These are phyloP conservation scores for Ceratocystis papillata DNA, from an alignment of 2,329 filamentous ascomycete genomes.

Conservation along the genomic window DNA sequence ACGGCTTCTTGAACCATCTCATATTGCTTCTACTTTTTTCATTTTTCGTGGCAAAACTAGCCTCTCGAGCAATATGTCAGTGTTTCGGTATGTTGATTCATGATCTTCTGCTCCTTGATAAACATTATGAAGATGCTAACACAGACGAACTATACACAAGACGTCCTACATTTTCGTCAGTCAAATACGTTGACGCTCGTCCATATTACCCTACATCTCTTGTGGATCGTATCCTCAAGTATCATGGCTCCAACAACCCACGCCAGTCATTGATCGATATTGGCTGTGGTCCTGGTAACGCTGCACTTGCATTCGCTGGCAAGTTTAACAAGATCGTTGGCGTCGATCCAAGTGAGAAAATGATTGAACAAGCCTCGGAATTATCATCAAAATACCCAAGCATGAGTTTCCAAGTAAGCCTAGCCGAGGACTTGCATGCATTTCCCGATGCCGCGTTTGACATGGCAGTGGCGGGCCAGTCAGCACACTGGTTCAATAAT, in stretches of 20 bases:
- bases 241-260: conserved; percentile 34
- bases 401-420: conserved; percentile 39
- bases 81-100: conserved; percentile 27
- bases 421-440: conserved; percentile 45
- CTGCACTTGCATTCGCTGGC: conserved; percentile 44
- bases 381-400: conserved; percentile 25
- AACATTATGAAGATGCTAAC: not conserved
- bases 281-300: conserved; percentile 52
- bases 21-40: not conserved
- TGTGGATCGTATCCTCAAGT: conserved; percentile 44
- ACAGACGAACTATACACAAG: conserved; percentile 27
- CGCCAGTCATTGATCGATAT: conserved; percentile 41
- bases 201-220: conserved; percentile 47
- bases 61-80: conserved; percentile 23
- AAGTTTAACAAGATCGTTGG: conserved; percentile 43
- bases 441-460: conserved; percentile 42
- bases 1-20: not conserved
- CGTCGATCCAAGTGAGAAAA: conserved; percentile 47
- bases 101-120: not conserved
- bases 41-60: not conserved
- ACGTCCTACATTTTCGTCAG: conserved; percentile 45
- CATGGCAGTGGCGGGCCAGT: conserved; percentile 42
- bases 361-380: conserved; percentile 43
- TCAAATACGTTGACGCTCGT: conserved; percentile 49
- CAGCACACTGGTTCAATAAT: conserved; percentile 59